phyloP scores from a whole-genome alignment of 352 stramenopile species.

The Phytopythium delawarense region DNA sequence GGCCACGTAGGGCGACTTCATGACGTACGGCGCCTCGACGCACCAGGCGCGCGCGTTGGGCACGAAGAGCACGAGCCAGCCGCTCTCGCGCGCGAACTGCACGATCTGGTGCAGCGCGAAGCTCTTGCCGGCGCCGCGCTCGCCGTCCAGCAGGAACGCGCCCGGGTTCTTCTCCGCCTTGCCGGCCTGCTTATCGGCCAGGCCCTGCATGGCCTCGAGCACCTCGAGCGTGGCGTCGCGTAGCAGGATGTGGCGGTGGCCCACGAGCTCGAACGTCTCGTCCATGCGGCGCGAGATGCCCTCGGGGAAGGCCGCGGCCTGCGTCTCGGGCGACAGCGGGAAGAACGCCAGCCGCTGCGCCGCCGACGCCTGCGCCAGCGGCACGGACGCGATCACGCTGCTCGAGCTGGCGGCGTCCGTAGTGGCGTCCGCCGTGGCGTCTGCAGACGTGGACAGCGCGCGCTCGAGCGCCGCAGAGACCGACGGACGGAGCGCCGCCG shows the following conservation, averaged over 20 bases:
- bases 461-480: slow-evolving; percentile 7
- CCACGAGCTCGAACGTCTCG: slow-evolving; percentile 76
- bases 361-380: slow-evolving; percentile 44
- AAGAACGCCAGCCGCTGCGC: slow-evolving; percentile 80
- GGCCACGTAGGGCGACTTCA: slow-evolving; percentile 70
- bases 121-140: slow-evolving; percentile 79
- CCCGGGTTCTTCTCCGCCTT: slow-evolving; percentile 16
- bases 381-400: slow-evolving; percentile 42
- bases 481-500: slow-evolving; percentile 16
- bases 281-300: slow-evolving; percentile 71
- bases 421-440: background rate
- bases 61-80: slow-evolving; percentile 85
- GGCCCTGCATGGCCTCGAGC: slow-evolving; percentile 69
- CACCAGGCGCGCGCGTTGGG: slow-evolving; percentile 75
- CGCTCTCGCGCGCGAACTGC: slow-evolving; percentile 79
- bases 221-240: slow-evolving; percentile 74
- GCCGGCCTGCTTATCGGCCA: slow-evolving; percentile 39
- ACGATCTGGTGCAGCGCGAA: slow-evolving; percentile 86
- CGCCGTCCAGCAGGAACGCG: slow-evolving; percentile 76
- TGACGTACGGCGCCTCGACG: slow-evolving; percentile 79
- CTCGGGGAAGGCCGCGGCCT: slow-evolving; percentile 72
- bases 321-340: slow-evolving; percentile 65
- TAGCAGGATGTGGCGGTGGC: slow-evolving; percentile 83
- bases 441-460: slow-evolving; percentile 26
- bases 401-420: slow-evolving; percentile 11